A percentile compares a stretch with the other conserved stretches of the same genome.
Evolutionary conservation across 192 early-diverging fungal species (phyloP).

Genomic region (Coemansia sp.): DNA sequence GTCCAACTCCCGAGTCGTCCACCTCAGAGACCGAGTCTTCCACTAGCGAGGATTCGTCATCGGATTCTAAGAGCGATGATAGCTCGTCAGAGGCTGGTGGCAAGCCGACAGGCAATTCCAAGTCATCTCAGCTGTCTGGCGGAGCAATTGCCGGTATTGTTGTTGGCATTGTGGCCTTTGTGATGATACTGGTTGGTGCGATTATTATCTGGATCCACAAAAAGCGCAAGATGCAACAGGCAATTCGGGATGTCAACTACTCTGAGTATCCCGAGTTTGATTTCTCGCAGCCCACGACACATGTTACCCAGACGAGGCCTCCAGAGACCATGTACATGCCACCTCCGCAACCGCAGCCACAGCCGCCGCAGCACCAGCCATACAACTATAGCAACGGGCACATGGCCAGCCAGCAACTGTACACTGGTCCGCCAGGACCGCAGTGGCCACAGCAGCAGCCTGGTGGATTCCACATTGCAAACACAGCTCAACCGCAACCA

Average conservation of each 20-base stretch:
- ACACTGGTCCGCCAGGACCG: constrained; percentile 3
- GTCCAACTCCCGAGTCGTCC: neutral
- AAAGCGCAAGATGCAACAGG: constrained; percentile 7
- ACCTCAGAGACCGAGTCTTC: neutral
- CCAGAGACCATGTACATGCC: neutral
- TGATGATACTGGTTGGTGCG: constrained; percentile 9
- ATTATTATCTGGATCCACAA: constrained; percentile 13
- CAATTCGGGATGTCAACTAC: constrained; percentile 8
- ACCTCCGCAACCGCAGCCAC: neutral
- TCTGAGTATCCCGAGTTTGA: constrained; percentile 15
- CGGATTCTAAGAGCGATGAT: neutral
- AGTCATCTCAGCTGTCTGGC: constrained; percentile 12
- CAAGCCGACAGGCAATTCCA: neutral
- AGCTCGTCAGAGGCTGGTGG: neutral
- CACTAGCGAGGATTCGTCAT: neutral
- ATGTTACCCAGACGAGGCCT: neutral
- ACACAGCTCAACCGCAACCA: constrained; percentile 3
- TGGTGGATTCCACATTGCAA: neutral
- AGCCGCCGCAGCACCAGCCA: neutral
- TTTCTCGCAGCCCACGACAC: neutral
- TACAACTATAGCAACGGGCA: constrained; percentile 5
- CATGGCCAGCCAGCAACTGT: neutral
- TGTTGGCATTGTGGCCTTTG: constrained; percentile 18
- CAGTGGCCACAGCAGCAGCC: constrained; percentile 10
- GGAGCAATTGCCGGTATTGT: constrained; percentile 32